Evolutionary conservation across 2,329 filamentous ascomycete species (phyloP), one percentile per base, ranked within the genome.

Genomic region (Trichoderma guizhouense): DNA sequence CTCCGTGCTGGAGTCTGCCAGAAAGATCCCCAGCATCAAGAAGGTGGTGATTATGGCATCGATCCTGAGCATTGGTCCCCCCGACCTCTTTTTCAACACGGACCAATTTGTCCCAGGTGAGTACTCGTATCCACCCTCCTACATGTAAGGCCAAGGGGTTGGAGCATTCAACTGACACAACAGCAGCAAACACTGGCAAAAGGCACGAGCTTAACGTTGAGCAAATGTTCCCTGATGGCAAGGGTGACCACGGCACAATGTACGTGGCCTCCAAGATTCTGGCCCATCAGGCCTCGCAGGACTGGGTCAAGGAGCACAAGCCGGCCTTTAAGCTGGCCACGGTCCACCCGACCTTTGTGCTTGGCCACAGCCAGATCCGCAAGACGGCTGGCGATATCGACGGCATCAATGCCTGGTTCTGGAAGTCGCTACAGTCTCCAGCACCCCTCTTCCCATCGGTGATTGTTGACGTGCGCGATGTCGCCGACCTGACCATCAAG

Each of bases 241-340:
- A 55, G 9, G 30, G 69, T 21, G 36, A 61, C 2, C 30, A 26
- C 36, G 68, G 67, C n/a, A 11, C 53, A 28, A 74, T 71, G 66
- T 73, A 75, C 65, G 67, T 69, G 30, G 72, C 72, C 15, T 75
- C 74, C 26, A 74, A 75, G 65, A 74, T 75, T 43, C 55, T 74
- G 32, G 72, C 74, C 4, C 74, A 74, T 39, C 72, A 74, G 30
- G 72, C 72, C 7, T 69, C 73, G 7, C 28, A 63, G 15, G 68
- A 75, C 51, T 75, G 74, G 74, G 21, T 71, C 26, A 53, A 18
- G 0, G 61, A 69, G 34, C 67, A 75, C 34, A 65, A 68, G 61
- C 73, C 74, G 15, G 39, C 51, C 9, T 75, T 74, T 60, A 24
- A 51, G 1, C 36, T 75, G 18, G 51, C 61, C n/a, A 74, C 74